Evolutionary conservation across 352 stramenopile species (phyloP).

Genomic region (Globisporangium yorkense): DNA sequence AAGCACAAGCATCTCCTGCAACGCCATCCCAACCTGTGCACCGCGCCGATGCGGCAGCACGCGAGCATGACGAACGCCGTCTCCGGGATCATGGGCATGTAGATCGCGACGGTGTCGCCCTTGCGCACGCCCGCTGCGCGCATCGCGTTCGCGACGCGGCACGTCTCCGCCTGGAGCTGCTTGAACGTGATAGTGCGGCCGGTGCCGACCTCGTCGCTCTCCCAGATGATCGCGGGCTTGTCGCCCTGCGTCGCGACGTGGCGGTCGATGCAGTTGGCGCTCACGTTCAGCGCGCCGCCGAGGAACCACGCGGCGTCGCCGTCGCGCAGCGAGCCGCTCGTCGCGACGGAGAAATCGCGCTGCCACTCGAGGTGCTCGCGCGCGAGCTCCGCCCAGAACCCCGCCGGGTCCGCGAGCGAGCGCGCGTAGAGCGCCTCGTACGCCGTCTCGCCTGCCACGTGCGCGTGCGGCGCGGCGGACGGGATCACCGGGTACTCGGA

Average conservation of each 20-base stretch:
- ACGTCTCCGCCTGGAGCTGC: constrained; percentile 88
- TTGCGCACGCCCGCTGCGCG: constrained; percentile 51
- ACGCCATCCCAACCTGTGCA: constrained; percentile 53
- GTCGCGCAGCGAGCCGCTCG: constrained; percentile 83
- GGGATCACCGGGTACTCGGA: constrained; percentile 24
- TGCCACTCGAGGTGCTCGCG: constrained; percentile 92
- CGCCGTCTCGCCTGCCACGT: constrained; percentile 60
- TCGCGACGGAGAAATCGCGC: constrained; percentile 84
- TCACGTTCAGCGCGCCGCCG: constrained; percentile 94
- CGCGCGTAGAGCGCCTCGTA: constrained; percentile 86
- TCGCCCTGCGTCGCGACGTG: constrained; percentile 80
- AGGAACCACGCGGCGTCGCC: constrained; percentile 95
- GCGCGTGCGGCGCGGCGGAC: constrained; percentile 45
- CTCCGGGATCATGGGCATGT: constrained; percentile 99
- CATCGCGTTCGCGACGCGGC: constrained; percentile 90
- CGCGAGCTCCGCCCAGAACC: constrained; percentile 91
- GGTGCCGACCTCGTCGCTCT: constrained; percentile 94
- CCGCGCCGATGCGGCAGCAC: constrained; percentile 95
- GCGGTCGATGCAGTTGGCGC: constrained; percentile 94
- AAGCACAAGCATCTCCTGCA: background rate
- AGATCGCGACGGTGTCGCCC: constrained; percentile 92
- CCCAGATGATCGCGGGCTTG: constrained; percentile 96
- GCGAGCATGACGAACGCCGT: constrained; percentile 97
- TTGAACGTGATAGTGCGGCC: constrained; percentile 88
- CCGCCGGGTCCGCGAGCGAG: constrained; percentile 80